A percentile compares a stretch with the other conserved stretches of the same genome.
These are phyloP conservation scores for Ophiostoma novo-ulmi DNA, from an alignment of 2,329 filamentous ascomycete genomes.

Conservation along the genomic window DNA sequence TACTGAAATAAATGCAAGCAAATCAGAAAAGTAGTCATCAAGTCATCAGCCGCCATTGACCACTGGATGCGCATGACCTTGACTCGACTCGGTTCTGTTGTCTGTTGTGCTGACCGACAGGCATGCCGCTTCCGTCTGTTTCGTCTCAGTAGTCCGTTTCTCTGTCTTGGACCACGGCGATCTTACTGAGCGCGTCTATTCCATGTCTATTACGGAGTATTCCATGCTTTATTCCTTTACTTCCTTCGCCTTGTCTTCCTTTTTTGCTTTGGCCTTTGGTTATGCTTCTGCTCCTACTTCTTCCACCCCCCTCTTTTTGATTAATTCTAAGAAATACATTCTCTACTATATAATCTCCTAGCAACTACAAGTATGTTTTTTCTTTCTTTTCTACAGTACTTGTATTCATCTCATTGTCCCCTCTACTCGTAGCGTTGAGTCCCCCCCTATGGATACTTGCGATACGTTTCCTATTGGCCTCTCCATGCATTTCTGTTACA, in stretches of 20 bases:
- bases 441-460: neutral
- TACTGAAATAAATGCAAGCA: neutral
- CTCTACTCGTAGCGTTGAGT: neutral
- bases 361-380: neutral
- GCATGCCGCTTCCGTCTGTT: slow-evolving; percentile 1
- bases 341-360: neutral
- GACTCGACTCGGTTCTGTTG: neutral
- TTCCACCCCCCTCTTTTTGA: neutral
- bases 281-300: neutral
- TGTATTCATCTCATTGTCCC: neutral
- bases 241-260: neutral
- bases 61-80: neutral
- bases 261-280: neutral
- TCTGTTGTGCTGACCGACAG: neutral
- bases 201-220: neutral
- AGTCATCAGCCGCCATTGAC: neutral
- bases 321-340: neutral
- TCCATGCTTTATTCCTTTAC: neutral
- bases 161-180: neutral
- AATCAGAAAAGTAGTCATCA: neutral
- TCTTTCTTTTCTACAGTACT: neutral
- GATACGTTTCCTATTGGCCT: neutral
- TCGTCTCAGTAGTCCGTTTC: neutral
- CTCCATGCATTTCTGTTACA: neutral
- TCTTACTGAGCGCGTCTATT: neutral